These are phyloP conservation scores for Medicago ruthenica DNA, from an alignment of 306 rosid genomes.

Conservation along the genomic window DNA sequence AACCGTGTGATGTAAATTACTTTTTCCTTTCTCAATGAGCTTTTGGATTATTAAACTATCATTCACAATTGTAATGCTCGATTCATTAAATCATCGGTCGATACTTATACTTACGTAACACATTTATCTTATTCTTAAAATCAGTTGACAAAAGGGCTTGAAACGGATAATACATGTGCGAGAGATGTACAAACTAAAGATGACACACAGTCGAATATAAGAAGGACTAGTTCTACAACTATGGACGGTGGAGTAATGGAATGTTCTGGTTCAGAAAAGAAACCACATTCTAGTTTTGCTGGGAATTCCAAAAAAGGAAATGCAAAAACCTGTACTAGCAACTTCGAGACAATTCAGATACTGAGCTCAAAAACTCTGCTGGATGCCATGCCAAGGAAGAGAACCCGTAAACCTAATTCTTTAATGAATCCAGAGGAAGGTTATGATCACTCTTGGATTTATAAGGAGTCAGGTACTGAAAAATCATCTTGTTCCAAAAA, in stretches of 20 bases:
- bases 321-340: conserved; percentile 35
- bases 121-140: conserved; percentile 34
- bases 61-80: background rate
- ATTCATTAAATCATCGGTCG: background rate
- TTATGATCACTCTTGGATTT: conserved; percentile 62
- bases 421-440: conserved; percentile 77
- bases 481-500: conserved; percentile 43
- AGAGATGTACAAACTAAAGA: conserved; percentile 34
- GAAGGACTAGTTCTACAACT: conserved; percentile 37
- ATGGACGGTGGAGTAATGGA: conserved; percentile 29
- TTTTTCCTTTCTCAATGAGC: conserved; percentile 30
- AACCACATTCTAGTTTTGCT: conserved; percentile 30
- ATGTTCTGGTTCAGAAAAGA: conserved; percentile 40
- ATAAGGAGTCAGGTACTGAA: conserved; percentile 36
- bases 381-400: conserved; percentile 55
- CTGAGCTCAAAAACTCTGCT: conserved; percentile 45
- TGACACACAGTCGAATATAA: conserved; percentile 32
- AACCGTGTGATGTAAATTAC: conserved; percentile 43
- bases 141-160: conserved; percentile 52
- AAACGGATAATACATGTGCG: conserved; percentile 33
- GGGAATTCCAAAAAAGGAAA: conserved; percentile 42
- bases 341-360: conserved; percentile 31
- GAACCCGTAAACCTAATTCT: conserved; percentile 76
- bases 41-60: background rate
- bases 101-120: background rate